Conservation (phyloP, 805 yeast species). For the Kazachstania bromeliacearum region DNA sequence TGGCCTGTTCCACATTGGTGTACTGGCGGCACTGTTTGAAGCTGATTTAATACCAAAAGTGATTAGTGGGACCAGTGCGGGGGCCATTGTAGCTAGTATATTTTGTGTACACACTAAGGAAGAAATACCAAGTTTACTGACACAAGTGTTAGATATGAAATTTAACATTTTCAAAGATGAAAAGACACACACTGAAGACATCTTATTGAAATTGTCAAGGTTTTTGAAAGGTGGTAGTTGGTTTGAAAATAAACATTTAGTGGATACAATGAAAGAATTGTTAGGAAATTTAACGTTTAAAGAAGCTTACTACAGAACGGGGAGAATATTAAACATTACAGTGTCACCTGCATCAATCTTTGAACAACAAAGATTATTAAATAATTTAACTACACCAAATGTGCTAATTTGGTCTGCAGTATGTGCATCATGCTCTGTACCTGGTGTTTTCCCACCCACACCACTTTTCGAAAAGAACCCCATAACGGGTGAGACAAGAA, state of each 20-base stretch:
- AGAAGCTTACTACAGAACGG: slow-evolving; percentile 91
- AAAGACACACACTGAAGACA: slow-evolving; percentile 44
- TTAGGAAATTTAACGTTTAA: slow-evolving; percentile 87
- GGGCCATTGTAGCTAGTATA: slow-evolving; percentile 87
- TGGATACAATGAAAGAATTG: slow-evolving; percentile 63
- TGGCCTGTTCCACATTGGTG: slow-evolving; percentile 90
- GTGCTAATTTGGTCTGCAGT: slow-evolving; percentile 82
- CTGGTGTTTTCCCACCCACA: slow-evolving; percentile 82
- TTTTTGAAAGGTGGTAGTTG: slow-evolving; percentile 81
- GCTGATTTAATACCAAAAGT: slow-evolving; percentile 72
- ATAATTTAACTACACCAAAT: slow-evolving; percentile 72
- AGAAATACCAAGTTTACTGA: slow-evolving; percentile 52
- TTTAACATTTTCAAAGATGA: slow-evolving; percentile 51
- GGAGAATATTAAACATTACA: slow-evolving; percentile 84
- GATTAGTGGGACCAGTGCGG: slow-evolving; percentile 91
- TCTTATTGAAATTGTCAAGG: slow-evolving; percentile 43
- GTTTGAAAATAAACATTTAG: slow-evolving; percentile 67
- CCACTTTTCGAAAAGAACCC: slow-evolving; percentile 77
- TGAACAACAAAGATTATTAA: slow-evolving; percentile 80
- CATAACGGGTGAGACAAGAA: slow-evolving; percentile 57
- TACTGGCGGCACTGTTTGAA: slow-evolving; percentile 67
- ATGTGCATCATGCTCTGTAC: slow-evolving; percentile 90
- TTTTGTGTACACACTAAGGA: slow-evolving; percentile 71
- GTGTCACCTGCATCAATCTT: slow-evolving; percentile 87
- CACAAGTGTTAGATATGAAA: slow-evolving; percentile 34